phyloP scores from a whole-genome alignment of 2,329 filamentous ascomycete species.

The Botryotinia convoluta region DNA sequence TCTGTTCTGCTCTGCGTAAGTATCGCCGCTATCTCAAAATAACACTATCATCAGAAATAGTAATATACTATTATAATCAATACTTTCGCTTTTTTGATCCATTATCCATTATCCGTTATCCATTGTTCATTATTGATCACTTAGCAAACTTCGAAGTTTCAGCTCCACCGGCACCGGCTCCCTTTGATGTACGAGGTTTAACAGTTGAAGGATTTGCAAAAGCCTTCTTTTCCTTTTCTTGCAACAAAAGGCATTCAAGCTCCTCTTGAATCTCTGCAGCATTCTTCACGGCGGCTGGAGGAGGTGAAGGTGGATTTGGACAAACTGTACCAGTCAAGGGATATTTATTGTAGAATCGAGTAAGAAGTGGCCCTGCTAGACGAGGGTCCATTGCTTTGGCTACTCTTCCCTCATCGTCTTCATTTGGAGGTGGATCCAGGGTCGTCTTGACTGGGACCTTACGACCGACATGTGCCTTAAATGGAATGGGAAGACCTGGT shows the following conservation, averaged over 20 bases:
- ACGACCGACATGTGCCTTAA: neutral
- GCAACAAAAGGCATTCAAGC: constrained; percentile 19
- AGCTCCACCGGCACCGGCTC: neutral
- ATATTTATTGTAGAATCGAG: constrained; percentile 34
- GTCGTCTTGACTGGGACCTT: constrained; percentile 12
- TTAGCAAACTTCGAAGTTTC: constrained; percentile 1
- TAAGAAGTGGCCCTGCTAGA: constrained; percentile 31
- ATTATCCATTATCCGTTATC: neutral
- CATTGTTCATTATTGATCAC: neutral
- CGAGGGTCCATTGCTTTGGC: constrained; percentile 28
- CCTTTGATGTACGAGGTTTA: neutral
- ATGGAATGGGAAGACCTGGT: neutral
- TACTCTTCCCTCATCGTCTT: constrained; percentile 29
- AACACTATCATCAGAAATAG: constrained; percentile 3
- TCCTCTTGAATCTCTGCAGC: constrained; percentile 20
- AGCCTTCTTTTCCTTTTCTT: constrained; percentile 21
- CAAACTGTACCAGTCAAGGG: constrained; percentile 35
- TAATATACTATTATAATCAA: constrained; percentile 6
- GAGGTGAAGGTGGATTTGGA: constrained; percentile 9
- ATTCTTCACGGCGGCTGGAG: neutral
- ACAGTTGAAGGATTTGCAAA: neutral
- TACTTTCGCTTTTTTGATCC: constrained; percentile 11
- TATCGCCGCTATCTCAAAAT: constrained; percentile 4
- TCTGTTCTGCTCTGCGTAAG: neutral
- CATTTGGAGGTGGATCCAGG: neutral